A percentile compares a stretch with the other conserved stretches of the same genome.
Conservation (phyloP, 371 early-diverging fungal species). For the Fennellomyces sp. region DNA sequence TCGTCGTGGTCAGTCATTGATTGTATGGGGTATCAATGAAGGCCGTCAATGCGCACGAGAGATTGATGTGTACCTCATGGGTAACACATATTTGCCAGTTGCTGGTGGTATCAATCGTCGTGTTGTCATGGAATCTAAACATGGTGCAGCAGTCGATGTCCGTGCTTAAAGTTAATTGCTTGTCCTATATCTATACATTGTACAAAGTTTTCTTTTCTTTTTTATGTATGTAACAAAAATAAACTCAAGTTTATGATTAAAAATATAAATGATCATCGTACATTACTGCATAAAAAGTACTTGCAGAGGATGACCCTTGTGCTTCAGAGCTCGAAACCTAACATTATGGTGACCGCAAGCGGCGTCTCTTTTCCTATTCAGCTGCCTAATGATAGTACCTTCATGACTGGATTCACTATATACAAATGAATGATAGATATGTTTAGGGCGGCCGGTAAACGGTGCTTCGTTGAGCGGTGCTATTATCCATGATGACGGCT, state of each 20-base stretch:
- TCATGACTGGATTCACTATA: too few relatives aligned
- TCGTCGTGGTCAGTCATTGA: slow-evolving; percentile 91
- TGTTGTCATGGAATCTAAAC: not conserved
- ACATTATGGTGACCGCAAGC: too few relatives aligned
- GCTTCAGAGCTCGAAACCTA: too few relatives aligned
- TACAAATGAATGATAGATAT: too few relatives aligned
- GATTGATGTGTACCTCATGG: slow-evolving; percentile 81
- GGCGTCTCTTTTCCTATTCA: too few relatives aligned
- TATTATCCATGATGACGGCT: too few relatives aligned
- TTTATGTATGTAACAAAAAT: not conserved
- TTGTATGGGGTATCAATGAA: slow-evolving; percentile 98
- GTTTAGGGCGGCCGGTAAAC: too few relatives aligned
- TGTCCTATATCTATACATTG: not conserved
- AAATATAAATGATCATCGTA: too few relatives aligned
- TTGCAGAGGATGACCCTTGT: too few relatives aligned
- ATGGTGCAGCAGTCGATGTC: not conserved
- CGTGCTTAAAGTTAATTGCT: not conserved
- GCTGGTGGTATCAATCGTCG: slow-evolving; percentile 72
- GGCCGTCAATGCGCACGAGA: slow-evolving; percentile 94
- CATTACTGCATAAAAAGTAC: too few relatives aligned
- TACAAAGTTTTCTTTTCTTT: not conserved
- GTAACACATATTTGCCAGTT: slow-evolving; percentile 67
- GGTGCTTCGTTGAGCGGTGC: too few relatives aligned
- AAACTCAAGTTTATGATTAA: not conserved
- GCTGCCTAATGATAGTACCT: too few relatives aligned